phyloP scores from a whole-genome alignment of 148 eudicot genomes.

The Cornus kousa region DNA sequence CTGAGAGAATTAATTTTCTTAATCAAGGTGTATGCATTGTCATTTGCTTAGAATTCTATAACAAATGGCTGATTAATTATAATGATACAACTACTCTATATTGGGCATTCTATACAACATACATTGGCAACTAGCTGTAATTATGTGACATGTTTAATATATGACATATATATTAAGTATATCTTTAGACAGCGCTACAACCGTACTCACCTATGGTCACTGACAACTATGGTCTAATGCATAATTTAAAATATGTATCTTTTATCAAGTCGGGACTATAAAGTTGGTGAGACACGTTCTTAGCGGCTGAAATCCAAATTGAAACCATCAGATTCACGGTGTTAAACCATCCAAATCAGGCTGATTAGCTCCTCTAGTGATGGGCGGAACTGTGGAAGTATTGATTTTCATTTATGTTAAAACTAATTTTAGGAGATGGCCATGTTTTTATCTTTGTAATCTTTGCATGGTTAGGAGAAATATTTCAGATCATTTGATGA shows the following conservation, averaged over 20 bases:
- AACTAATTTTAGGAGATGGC: not conserved
- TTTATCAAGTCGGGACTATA: not conserved
- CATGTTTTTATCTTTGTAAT: not conserved
- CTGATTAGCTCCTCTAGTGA: not conserved
- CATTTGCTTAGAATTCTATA: not conserved
- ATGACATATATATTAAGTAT: not conserved
- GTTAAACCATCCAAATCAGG: not conserved
- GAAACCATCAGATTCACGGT: not conserved
- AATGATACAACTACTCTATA: not conserved
- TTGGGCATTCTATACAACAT: not conserved
- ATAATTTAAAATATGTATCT: not conserved
- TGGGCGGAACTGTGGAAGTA: not conserved
- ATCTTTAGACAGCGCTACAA: not conserved
- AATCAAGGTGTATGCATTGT: not conserved
- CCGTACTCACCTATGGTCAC: not conserved
- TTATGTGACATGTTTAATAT: not conserved
- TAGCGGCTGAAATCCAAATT: not conserved
- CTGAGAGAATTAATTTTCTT: not conserved
- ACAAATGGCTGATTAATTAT: not conserved
- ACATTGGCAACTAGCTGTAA: not conserved
- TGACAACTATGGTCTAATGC: not conserved
- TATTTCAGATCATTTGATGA: not conserved
- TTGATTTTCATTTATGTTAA: not conserved
- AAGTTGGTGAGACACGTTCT: not conserved
- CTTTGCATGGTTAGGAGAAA: not conserved